Percentiles rank a stretch among this genome's conserved stretches.
Evolutionary conservation across 1,284 basidiomycete species (phyloP).

Genomic region (Trametes sp.): DNA sequence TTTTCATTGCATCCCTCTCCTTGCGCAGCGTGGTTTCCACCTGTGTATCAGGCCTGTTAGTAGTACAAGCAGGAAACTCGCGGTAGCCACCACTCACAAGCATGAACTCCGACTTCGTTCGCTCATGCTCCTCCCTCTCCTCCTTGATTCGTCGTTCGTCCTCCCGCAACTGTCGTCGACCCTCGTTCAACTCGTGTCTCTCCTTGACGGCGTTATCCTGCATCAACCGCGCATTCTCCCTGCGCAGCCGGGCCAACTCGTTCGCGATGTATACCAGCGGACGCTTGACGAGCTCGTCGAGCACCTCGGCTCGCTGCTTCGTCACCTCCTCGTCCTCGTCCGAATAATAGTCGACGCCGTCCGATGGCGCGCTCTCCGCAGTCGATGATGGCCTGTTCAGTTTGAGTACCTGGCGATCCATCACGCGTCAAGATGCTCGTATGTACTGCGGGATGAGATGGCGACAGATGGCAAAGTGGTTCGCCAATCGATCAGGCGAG

Average conservation of each 20-base stretch:
- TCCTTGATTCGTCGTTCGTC: background rate
- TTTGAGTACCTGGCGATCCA: background rate
- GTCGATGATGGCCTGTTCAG: background rate
- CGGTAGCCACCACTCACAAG: no score
- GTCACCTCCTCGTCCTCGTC: background rate
- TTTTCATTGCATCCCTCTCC: background rate
- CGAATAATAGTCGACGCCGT: background rate
- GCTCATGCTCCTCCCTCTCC: no score
- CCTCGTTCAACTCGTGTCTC: no score
- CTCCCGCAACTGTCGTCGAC: background rate
- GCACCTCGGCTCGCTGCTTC: background rate
- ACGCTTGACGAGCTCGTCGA: slow-evolving; percentile 15
- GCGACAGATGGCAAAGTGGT: no score
- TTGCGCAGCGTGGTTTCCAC: background rate
- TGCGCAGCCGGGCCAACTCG: slow-evolving; percentile 14
- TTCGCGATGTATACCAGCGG: slow-evolving; percentile 21
- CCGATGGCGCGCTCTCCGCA: background rate
- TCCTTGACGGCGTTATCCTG: background rate
- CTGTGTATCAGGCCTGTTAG: background rate
- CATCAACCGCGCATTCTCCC: slow-evolving; percentile 9
- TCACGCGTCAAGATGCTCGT: background rate
- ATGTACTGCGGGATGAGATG: no score
- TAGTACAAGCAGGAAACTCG: no score
- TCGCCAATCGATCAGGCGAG: no score
- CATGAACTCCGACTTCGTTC: no score